phyloP scores from a whole-genome alignment of 2,329 filamentous ascomycete species.

The Fulvia fulva region DNA sequence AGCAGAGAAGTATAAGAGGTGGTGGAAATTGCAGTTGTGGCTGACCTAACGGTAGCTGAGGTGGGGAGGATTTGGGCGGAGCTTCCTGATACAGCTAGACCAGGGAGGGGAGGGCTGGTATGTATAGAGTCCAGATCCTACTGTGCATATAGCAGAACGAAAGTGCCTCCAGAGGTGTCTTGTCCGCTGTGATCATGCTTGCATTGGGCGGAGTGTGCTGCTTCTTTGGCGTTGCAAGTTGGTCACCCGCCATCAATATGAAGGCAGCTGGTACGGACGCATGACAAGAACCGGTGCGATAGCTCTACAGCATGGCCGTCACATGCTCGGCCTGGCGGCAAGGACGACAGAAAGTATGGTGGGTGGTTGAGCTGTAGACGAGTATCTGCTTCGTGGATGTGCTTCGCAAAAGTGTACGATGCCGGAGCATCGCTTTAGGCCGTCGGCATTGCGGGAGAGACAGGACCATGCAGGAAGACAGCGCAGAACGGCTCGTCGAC shows the following conservation, averaged over 20 bases:
- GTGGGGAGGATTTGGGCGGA: not conserved
- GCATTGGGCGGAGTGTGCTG: not conserved
- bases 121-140: not conserved
- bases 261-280: not conserved
- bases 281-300: not conserved
- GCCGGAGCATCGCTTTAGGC: too few relatives aligned
- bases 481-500: too few relatives aligned
- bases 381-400: too few relatives aligned
- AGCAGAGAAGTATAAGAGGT: not conserved
- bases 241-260: not conserved
- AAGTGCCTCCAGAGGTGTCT: not conserved
- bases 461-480: too few relatives aligned
- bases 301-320: not conserved
- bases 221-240: not conserved
- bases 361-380: too few relatives aligned
- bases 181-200: not conserved
- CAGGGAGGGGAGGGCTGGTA: not conserved
- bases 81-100: not conserved
- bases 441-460: too few relatives aligned
- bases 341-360: not conserved
- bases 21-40: not conserved
- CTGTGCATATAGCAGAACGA: not conserved
- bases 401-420: too few relatives aligned
- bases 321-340: not conserved
- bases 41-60: not conserved